Conservation (phyloP, 345 rosid genomes). For the sweet orange (Citrus sinensis) region DNA sequence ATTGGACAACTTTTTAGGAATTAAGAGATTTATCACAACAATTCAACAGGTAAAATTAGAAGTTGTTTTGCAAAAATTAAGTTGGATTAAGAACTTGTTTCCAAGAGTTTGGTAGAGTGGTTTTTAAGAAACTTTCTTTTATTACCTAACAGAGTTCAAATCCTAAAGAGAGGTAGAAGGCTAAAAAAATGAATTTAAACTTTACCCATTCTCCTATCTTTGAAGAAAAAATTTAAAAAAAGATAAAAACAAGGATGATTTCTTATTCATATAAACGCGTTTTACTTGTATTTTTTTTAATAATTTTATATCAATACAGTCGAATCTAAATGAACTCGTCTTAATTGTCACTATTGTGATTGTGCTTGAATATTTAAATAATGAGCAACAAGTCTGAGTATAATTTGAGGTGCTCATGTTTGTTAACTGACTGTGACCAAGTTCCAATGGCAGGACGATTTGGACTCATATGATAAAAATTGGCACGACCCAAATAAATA, state of each 20-base stretch:
- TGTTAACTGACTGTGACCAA: background rate
- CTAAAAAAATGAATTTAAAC: too few species aligned
- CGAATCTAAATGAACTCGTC: background rate
- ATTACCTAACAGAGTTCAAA: too few species aligned
- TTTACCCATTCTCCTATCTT: too few species aligned
- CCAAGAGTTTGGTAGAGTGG: too few species aligned
- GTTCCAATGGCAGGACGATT: background rate
- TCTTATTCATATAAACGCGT: background rate
- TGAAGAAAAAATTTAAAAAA: too few species aligned
- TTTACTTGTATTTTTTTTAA: background rate
- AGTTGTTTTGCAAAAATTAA: background rate
- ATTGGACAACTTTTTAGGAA: background rate
- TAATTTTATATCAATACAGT: background rate
- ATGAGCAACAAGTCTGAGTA: background rate
- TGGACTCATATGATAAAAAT: background rate
- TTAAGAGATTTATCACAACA: background rate
- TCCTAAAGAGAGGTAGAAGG: too few species aligned
- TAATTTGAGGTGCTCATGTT: background rate
- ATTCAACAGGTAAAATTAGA: background rate
- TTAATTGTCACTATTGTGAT: background rate
- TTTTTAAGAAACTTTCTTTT: too few species aligned
- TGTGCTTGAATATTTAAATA: background rate
- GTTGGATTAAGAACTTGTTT: background rate
- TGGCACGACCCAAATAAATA: background rate
- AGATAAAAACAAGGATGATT: too few species aligned